A percentile compares a stretch with the other conserved stretches of the same genome.
phyloP scores from a whole-genome alignment of 2,329 filamentous ascomycete genomes.

The Fusarium sp. region DNA sequence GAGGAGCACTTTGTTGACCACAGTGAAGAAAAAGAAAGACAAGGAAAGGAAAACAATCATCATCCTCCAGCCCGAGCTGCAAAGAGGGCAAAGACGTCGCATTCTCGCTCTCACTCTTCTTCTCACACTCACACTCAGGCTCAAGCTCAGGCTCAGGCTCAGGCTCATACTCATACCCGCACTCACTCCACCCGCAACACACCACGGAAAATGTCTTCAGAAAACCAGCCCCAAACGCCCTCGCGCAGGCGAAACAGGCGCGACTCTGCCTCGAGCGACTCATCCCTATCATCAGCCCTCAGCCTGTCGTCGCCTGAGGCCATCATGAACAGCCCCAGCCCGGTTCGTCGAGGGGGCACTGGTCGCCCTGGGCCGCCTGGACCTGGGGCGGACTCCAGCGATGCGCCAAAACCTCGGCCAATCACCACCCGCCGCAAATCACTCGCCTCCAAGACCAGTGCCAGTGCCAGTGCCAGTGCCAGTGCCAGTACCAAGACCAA shows the following conservation, averaged over 20 bases:
- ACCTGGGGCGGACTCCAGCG: conserved; percentile 47
- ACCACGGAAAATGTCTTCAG: conserved; percentile 44
- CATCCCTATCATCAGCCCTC: conserved; percentile 55
- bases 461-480: conserved; percentile 50
- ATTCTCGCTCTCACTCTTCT: conserved; percentile 40
- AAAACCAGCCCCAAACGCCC: conserved; percentile 49
- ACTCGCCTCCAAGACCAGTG: conserved; percentile 52
- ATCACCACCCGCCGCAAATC: conserved; percentile 55
- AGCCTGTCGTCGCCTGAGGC: conserved; percentile 55
- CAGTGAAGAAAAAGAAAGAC: conserved; percentile 12
- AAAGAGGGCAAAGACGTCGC: conserved; percentile 53
- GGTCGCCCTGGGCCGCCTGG: conserved; percentile 37
- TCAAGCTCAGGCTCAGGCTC: conserved; percentile 6
- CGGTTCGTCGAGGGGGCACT: conserved; percentile 44
- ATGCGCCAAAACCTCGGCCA: conserved; percentile 54
- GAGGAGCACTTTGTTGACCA: conserved; percentile 20
- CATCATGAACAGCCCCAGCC: conserved; percentile 46
- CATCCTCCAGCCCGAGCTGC: conserved; percentile 42
- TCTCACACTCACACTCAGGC: conserved; percentile 23
- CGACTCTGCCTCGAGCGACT: conserved; percentile 56
- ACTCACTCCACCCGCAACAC: conserved; percentile 41
- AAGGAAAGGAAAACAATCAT: conserved; percentile 18
- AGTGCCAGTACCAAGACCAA: conserved; percentile 50
- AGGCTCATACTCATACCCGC: conserved; percentile 21
- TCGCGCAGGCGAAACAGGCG: conserved; percentile 51